Percentiles rank a stretch among this genome's conserved stretches.
Evolutionary conservation across 1,284 basidiomycete genomes (phyloP).

Genomic region (Wallemia mellicola): DNA sequence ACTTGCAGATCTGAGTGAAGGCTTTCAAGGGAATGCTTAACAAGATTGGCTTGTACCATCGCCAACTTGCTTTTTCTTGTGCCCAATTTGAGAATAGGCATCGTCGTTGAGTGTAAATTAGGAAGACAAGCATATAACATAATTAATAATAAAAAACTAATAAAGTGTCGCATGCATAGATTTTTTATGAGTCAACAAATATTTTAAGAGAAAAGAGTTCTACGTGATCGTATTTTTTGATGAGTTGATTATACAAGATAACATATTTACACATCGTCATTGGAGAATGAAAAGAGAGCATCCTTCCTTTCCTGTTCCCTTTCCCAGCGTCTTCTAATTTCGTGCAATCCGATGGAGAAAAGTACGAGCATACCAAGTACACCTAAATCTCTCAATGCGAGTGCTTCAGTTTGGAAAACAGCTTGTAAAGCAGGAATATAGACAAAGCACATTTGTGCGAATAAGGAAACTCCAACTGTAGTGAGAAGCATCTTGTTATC

Average conservation of each 20-base stretch:
- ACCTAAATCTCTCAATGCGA: constrained; percentile 35
- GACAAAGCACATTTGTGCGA: constrained; percentile 54
- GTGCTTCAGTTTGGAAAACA: constrained; percentile 71
- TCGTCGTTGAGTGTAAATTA: not conserved
- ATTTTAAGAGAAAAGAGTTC: too few relatives aligned
- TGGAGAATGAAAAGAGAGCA: not conserved
- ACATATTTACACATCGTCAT: not conserved
- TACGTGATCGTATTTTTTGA: too few relatives aligned
- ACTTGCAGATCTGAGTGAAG: not conserved
- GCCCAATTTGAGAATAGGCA: not conserved
- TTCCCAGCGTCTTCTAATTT: constrained; percentile 50
- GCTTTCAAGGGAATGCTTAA: not conserved
- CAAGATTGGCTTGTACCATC: not conserved
- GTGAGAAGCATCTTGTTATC: constrained; percentile 68
- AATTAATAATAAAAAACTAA: too few relatives aligned
- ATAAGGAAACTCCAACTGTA: constrained; percentile 53
- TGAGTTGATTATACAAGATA: not conserved
- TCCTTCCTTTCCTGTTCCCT: constrained; percentile 16
- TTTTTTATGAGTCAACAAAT: too few relatives aligned
- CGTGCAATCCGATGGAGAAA: constrained; percentile 41
- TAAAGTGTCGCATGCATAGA: too few relatives aligned
- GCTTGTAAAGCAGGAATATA: constrained; percentile 72
- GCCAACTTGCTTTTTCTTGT: not conserved
- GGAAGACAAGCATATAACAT: too few relatives aligned
- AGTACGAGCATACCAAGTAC: constrained; percentile 40